Evolutionary conservation across 306 rosid species (phyloP).

Genomic region (Cucurbita maxima): DNA sequence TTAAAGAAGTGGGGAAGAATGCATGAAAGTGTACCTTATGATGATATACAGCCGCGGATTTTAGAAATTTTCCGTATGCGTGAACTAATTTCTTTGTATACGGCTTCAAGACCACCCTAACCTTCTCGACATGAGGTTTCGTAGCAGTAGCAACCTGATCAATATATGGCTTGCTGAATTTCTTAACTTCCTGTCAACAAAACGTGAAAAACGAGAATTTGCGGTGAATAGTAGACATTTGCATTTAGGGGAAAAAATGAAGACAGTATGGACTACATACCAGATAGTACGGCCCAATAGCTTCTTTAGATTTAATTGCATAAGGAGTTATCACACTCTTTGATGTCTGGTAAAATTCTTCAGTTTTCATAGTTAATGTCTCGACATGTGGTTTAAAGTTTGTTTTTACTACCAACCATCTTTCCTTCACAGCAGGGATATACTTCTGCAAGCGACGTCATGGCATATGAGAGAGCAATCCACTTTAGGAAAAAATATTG

Average conservation of each 20-base stretch:
- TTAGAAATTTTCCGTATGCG: conserved; percentile 57
- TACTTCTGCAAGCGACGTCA: conserved; percentile 42
- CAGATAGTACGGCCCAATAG: conserved; percentile 71
- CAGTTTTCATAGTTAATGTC: conserved; percentile 30
- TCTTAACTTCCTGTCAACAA: conserved; percentile 62
- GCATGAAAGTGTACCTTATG: conserved; percentile 38
- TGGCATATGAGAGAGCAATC: conserved; percentile 1
- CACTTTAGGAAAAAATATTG: background rate
- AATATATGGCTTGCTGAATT: conserved; percentile 71
- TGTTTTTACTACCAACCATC: conserved; percentile 43
- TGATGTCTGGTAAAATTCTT: conserved; percentile 51
- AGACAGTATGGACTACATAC: conserved; percentile 13
- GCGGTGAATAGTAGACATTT: background rate
- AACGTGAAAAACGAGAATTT: background rate
- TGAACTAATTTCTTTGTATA: conserved; percentile 42
- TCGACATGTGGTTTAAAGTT: conserved; percentile 59
- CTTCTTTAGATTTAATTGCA: conserved; percentile 44
- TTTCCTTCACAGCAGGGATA: conserved; percentile 53
- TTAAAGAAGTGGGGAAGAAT: background rate
- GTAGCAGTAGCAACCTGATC: conserved; percentile 67
- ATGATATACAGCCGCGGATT: conserved; percentile 72
- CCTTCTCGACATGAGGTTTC: conserved; percentile 74
- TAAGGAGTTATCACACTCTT: conserved; percentile 55
- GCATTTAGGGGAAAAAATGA: background rate
- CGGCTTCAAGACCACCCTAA: conserved; percentile 55